A percentile compares a stretch with the other conserved stretches of the same genome.
phyloP scores from a whole-genome alignment of 2,329 filamentous ascomycete genomes.

The Pestalotiopsis fici region DNA sequence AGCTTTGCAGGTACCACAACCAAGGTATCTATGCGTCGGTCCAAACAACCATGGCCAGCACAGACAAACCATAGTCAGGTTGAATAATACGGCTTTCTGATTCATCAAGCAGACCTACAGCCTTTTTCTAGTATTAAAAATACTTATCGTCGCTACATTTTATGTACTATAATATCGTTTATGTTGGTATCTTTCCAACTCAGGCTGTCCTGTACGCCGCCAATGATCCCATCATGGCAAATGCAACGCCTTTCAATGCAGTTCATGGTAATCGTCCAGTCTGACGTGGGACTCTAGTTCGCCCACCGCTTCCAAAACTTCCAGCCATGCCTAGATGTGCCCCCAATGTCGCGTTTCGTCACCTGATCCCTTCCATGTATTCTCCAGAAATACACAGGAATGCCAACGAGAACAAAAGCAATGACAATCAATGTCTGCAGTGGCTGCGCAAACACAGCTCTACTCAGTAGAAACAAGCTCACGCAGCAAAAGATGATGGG shows the following conservation, averaged over 20 bases:
- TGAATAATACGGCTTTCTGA: neutral
- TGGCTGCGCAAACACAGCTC: slow-evolving; percentile 88
- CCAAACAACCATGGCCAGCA: too few relatives aligned
- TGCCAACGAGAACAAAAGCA: slow-evolving; percentile 77
- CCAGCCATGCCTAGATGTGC: slow-evolving; percentile 47
- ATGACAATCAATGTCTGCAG: slow-evolving; percentile 87
- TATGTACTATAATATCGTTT: neutral
- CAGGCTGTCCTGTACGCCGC: neutral
- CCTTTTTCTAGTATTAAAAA: neutral
- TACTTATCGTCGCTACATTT: neutral
- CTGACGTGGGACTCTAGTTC: neutral
- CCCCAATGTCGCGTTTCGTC: slow-evolving; percentile 39
- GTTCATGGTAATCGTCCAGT: neutral
- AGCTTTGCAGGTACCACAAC: too few relatives aligned
- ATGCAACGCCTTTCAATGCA: neutral
- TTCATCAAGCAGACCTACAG: neutral
- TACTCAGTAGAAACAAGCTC: slow-evolving; percentile 84
- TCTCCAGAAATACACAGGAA: slow-evolving; percentile 88
- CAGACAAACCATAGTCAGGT: neutral
- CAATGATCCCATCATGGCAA: neutral
- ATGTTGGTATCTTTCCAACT: neutral
- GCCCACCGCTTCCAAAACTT: slow-evolving; percentile 58
- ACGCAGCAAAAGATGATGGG: slow-evolving; percentile 99
- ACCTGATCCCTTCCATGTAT: slow-evolving; percentile 66
- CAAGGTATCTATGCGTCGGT: too few relatives aligned